Evolutionary conservation across 2,329 filamentous ascomycete species (phyloP).

Genomic region (Neonectria neomacrospora): DNA sequence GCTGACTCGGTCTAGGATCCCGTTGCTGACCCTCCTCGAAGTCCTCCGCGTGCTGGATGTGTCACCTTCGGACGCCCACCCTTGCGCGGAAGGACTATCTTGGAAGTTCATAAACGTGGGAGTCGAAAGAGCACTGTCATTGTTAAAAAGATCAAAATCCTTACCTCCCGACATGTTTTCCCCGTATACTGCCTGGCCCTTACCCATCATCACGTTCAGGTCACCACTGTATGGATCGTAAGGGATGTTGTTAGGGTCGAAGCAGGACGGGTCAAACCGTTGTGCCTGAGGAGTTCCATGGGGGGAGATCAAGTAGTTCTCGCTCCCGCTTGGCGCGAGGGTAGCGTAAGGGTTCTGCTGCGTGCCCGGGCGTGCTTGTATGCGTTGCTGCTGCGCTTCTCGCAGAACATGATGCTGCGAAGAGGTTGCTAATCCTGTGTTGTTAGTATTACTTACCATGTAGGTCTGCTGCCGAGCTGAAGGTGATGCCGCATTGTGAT

Average conservation of each 20-base stretch:
- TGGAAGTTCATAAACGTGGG: conserved; percentile 62
- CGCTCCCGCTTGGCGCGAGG: conserved; percentile 54
- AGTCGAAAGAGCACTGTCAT: conserved; percentile 59
- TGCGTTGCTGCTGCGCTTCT: conserved; percentile 90
- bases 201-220: conserved; percentile 59
- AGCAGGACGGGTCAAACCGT: conserved; percentile 62
- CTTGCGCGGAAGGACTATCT: conserved; percentile 57
- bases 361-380: conserved; percentile 78
- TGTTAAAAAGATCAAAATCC: conserved; percentile 63
- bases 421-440: conserved; percentile 63
- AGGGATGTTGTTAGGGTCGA: conserved; percentile 56
- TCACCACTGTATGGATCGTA: conserved; percentile 60
- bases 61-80: conserved; percentile 64
- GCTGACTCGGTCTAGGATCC: conserved; percentile 68
- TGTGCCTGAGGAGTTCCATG: conserved; percentile 65
- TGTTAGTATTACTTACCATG: conserved; percentile 67
- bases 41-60: conserved; percentile 55
- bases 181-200: conserved; percentile 57
- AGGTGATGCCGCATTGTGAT: conserved; percentile 53
- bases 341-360: conserved; percentile 48
- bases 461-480: conserved; percentile 49
- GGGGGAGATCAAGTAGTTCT: conserved; percentile 68
- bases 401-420: conserved; percentile 81
- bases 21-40: conserved; percentile 66
- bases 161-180: conserved; percentile 56